Evolutionary conservation across 257 asterid genomes (phyloP), one percentile per base, ranked within the genome.

Genomic region (Solanum dulcamara): DNA sequence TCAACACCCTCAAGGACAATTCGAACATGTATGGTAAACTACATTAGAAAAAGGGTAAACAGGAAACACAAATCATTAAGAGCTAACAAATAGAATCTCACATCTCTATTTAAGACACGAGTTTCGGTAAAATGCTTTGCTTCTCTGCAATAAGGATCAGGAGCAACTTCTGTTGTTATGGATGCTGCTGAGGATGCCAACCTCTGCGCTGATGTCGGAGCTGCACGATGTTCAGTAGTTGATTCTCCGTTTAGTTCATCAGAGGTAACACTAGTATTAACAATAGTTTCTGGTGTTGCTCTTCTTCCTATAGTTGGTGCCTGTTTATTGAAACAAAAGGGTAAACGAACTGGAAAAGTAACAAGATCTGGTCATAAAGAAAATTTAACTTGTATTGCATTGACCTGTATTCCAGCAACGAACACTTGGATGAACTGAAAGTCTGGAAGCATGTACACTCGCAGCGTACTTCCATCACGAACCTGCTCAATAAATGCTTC

Each of bases 1-100:
- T 97, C 99, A 86, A 92, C 98, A 62, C 99, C 97, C 90, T 97
- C 99, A 89, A 97, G 89, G 26, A 95, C 98, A 87, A 97, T 91
- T 87, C 98, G 90, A 79, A 97, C 98, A 98, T 97, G 97, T 32
- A 88, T 86, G 83, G 55, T 70, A 82, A 28, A 81, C 83, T 80
- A 77, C 81, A 53, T 83, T 46, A 84, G 48, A 50, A 20, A 37
- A 75, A 51, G 8, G 48, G 48, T 10, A 17, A 70, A 26, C 11
- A 22, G 60, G 85, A 26, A 53, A 86, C 11, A 81, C 13, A 48
- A 53, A 70, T 40, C 81, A 62, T 59, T 35, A 17, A 81, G 2
- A 44, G 50, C 64, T 59, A 42, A 30, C 35, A 28, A 55, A 83
- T 64, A 32, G 64, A 11, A 51, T 87, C 98, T 89, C 87, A 97